These are phyloP conservation scores for Aspergillus ustus DNA, from an alignment of 2,329 filamentous ascomycete species.

Conservation along the genomic window DNA sequence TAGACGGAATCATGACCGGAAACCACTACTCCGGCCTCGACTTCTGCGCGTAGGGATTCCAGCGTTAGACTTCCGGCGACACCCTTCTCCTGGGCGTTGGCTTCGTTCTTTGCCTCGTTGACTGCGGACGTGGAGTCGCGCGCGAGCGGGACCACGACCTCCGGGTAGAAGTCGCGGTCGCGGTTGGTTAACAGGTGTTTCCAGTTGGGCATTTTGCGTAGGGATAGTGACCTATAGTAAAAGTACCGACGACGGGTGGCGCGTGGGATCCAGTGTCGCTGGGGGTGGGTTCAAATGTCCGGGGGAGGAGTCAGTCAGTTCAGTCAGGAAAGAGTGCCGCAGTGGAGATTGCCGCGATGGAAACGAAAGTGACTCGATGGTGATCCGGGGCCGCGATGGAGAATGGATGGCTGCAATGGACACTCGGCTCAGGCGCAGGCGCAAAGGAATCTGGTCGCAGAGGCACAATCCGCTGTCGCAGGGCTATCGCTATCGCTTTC, in stretches of 20 bases:
- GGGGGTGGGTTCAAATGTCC: background rate
- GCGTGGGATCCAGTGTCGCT: background rate
- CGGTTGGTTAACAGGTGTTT: background rate
- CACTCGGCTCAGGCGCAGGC: background rate
- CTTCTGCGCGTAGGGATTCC: constrained; percentile 70
- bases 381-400: background rate
- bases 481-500: background rate
- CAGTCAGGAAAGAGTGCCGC: background rate
- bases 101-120: background rate
- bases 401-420: background rate
- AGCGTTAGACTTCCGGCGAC: constrained; percentile 59
- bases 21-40: constrained; percentile 62
- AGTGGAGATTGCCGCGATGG: background rate
- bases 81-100: constrained; percentile 25
- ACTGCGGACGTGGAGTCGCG: background rate
- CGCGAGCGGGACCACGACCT: constrained; percentile 4
- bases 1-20: constrained; percentile 68
- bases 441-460: background rate
- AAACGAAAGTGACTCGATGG: background rate
- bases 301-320: background rate
- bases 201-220: constrained; percentile 3
- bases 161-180: constrained; percentile 4
- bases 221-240: background rate
- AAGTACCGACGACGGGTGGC: background rate
- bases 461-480: background rate